A percentile compares a stretch with the other conserved stretches of the same genome.
phyloP scores from a whole-genome alignment of 1,139 yeast genomes.

The Debaryomycetaceae sp. region DNA sequence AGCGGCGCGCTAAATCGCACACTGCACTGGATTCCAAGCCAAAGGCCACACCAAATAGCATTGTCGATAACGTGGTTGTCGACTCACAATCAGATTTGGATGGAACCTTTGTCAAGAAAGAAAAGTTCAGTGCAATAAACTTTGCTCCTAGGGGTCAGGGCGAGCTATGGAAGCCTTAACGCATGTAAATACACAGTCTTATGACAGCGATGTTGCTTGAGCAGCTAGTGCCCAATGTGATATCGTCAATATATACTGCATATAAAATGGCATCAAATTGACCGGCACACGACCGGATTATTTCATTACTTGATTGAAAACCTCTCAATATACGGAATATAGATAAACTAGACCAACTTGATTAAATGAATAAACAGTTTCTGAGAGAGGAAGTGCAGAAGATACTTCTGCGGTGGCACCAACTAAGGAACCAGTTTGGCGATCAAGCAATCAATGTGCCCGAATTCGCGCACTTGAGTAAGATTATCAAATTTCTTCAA shows the following conservation, averaged over 20 bases:
- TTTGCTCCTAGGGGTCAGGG: conserved; percentile 58
- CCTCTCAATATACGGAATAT: not conserved
- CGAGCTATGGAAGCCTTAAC: conserved; percentile 47
- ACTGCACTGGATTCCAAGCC: not conserved
- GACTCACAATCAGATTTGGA: conserved; percentile 6
- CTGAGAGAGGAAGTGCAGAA: conserved; percentile 44
- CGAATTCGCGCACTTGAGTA: conserved; percentile 58
- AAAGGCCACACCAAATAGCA: not conserved
- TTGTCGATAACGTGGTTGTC: conserved; percentile 11
- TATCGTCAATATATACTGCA: not conserved
- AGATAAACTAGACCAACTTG: not conserved
- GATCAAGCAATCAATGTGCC: conserved; percentile 60
- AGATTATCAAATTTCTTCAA: conserved; percentile 52
- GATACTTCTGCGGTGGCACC: conserved; percentile 57
- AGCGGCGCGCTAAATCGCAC: not conserved
- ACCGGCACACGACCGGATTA: not conserved
- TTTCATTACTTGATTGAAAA: not conserved
- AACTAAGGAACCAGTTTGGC: conserved; percentile 59
- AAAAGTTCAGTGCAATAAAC: conserved; percentile 42
- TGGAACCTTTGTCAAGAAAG: conserved; percentile 31
- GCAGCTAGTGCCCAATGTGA: no score
- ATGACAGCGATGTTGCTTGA: no score
- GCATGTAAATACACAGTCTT: not conserved
- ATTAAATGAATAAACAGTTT: conserved; percentile 26
- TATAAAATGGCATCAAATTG: not conserved